Conservation (phyloP, 2,329 filamentous ascomycete genomes). For the Claviceps humidiphila region DNA sequence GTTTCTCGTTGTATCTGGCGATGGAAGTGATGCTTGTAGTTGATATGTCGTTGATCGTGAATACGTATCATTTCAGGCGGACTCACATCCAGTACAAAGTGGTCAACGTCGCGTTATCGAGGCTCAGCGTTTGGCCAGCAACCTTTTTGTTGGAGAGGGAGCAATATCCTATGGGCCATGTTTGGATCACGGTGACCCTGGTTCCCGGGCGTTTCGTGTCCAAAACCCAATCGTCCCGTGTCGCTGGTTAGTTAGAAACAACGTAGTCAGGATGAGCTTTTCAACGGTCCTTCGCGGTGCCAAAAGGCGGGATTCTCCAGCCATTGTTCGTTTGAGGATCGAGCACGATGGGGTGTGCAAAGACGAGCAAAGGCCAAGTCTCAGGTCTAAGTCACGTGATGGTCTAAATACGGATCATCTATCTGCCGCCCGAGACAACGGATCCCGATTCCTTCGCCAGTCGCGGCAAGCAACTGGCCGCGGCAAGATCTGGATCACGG, state of each 20-base stretch:
- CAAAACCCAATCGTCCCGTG: not conserved
- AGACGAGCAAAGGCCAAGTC: not conserved
- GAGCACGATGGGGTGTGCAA: not conserved
- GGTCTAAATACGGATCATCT: not conserved
- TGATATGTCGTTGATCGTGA: not conserved
- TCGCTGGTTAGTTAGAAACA: not conserved
- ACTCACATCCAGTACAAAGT: not conserved
- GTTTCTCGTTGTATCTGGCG: not conserved
- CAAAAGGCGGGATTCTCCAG: not conserved
- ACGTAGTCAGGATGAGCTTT: not conserved
- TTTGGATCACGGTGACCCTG: not conserved
- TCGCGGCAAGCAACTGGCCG: too few species aligned
- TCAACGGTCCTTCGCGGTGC: not conserved
- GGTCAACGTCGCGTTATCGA: not conserved
- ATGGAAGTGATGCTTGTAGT: not conserved
- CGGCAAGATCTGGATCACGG: not conserved
- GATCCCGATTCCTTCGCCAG: too few species aligned
- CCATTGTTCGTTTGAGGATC: not conserved
- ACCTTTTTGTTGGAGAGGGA: not conserved
- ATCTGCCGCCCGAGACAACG: not conserved
- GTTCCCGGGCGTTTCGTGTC: not conserved
- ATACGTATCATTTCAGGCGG: not conserved
- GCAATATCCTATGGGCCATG: not conserved
- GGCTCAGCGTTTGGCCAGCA: not conserved
- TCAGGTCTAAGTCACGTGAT: conserved; percentile 1